Evolutionary conservation across 2,329 filamentous ascomycete species (phyloP).

Genomic region (Microdochium trichocladiopsis): DNA sequence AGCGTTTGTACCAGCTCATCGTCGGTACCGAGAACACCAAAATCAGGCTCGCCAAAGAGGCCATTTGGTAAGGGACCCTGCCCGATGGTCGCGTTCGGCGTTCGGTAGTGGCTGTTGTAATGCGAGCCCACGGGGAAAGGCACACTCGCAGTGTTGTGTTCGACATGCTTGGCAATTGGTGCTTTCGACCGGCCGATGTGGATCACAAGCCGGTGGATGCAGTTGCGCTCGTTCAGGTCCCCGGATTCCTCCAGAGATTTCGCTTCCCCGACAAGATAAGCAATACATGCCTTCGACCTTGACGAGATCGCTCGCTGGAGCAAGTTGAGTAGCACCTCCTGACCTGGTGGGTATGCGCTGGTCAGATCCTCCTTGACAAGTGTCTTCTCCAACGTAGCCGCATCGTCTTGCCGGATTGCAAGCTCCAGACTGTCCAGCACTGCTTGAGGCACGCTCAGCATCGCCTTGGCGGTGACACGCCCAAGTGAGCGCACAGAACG

Average conservation of each 20-base stretch:
- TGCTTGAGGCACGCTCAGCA: conserved; percentile 62
- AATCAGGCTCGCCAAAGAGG: conserved; percentile 42
- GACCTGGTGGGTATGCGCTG: conserved; percentile 45
- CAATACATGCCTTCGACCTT: conserved; percentile 61
- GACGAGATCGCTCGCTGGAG: conserved; percentile 70
- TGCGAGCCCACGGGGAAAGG: conserved; percentile 41
- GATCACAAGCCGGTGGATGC: conserved; percentile 86
- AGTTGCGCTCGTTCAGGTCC: conserved; percentile 91
- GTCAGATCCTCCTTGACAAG: conserved; percentile 51
- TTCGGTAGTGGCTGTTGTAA: conserved; percentile 67
- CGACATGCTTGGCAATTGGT: conserved; percentile 36
- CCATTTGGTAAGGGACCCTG: conserved; percentile 22
- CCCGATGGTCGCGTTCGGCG: conserved; percentile 65
- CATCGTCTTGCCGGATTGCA: conserved; percentile 63
- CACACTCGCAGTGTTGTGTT: conserved; percentile 34
- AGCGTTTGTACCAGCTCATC: conserved; percentile 71
- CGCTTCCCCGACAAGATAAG: conserved; percentile 61
- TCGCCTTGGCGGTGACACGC: conserved; percentile 67
- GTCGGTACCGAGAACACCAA: conserved; percentile 56
- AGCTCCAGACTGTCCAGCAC: conserved; percentile 66
- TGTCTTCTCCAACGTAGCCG: conserved; percentile 44
- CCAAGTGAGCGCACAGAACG: conserved; percentile 66
- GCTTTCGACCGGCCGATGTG: conserved; percentile 75
- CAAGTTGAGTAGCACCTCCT: conserved; percentile 69
- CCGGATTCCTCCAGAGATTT: conserved; percentile 75